Evolutionary conservation across 2,329 filamentous ascomycete species (phyloP).

Genomic region (Verruconis gallopava): DNA sequence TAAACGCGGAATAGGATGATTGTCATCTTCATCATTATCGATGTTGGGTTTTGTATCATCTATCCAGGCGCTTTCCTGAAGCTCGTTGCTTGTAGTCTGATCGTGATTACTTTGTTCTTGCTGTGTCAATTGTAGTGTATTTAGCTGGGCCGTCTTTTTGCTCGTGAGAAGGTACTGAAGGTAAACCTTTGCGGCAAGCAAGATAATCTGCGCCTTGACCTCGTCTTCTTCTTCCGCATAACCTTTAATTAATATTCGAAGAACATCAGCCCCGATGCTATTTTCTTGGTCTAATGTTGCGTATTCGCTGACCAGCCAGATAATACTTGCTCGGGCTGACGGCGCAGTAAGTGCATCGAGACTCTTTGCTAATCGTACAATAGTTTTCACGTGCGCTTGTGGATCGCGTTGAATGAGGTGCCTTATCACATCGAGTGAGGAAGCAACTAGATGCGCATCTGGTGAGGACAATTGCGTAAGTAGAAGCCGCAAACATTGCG

Average conservation of each 20-base stretch:
- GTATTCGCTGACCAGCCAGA: slow-evolving; percentile 96
- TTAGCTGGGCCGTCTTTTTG: background rate
- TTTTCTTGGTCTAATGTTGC: slow-evolving; percentile 66
- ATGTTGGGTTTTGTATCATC: slow-evolving; percentile 19
- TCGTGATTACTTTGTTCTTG: too few relatives aligned
- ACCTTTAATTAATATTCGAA: slow-evolving; percentile 74
- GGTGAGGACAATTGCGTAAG: slow-evolving; percentile 78
- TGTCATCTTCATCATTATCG: slow-evolving; percentile 24
- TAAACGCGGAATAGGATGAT: slow-evolving; percentile 60
- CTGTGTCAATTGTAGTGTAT: background rate
- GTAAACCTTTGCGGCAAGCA: slow-evolving; percentile 94
- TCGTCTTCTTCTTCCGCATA: slow-evolving; percentile 75
- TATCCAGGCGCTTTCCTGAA: background rate
- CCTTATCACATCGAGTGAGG: slow-evolving; percentile 86
- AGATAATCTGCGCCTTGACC: slow-evolving; percentile 80
- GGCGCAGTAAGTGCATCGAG: slow-evolving; percentile 80
- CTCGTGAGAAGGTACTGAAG: slow-evolving; percentile 69
- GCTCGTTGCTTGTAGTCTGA: background rate
- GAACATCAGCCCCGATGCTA: slow-evolving; percentile 84
- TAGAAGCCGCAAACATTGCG: slow-evolving; percentile 69
- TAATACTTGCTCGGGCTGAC: slow-evolving; percentile 81
- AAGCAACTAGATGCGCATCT: slow-evolving; percentile 77
- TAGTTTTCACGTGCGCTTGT: slow-evolving; percentile 61
- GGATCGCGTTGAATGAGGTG: slow-evolving; percentile 92
- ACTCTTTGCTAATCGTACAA: slow-evolving; percentile 72